Conservation (phyloP, 345 rosid species). For the Salix udensis region DNA sequence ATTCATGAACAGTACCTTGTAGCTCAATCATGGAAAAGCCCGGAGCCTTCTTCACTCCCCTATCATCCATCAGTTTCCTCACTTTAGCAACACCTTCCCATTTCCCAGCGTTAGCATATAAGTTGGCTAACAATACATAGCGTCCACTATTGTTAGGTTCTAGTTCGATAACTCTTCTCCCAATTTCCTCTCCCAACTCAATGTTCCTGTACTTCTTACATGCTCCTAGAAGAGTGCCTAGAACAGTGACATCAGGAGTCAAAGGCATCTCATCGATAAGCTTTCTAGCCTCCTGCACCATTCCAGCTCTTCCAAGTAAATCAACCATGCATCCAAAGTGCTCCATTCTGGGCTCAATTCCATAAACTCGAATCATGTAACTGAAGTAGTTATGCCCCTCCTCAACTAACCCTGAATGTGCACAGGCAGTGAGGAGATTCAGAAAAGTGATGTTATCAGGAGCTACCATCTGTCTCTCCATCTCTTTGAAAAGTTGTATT, state of each 20-base stretch:
- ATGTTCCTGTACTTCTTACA: conserved; percentile 33
- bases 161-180: conserved; percentile 34
- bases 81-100: conserved; percentile 38
- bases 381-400: conserved; percentile 30
- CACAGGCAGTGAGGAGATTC: conserved; percentile 40
- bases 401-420: conserved; percentile 41
- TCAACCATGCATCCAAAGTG: conserved; percentile 46
- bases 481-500: conserved; percentile 31
- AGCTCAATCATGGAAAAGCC: conserved; percentile 39
- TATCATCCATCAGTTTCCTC: conserved; percentile 42
- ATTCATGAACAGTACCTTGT: conserved; percentile 30
- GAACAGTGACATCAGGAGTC: conserved; percentile 33
- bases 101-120: conserved; percentile 37
- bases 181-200: conserved; percentile 41
- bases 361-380: conserved; percentile 28
- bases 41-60: conserved; percentile 35
- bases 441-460: conserved; percentile 41
- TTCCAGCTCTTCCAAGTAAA: conserved; percentile 42
- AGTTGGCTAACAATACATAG: conserved; percentile 38
- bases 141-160: conserved; percentile 46
- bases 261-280: conserved; percentile 32
- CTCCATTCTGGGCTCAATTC: conserved; percentile 28
- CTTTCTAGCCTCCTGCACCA: conserved; percentile 37
- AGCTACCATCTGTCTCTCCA: conserved; percentile 26
- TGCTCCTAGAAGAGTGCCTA: conserved; percentile 44